Evolutionary conservation across 768 basidiomycete genomes (phyloP), one percentile per base, ranked within the genome.

Genomic region (Paxillus rubicundulus): DNA sequence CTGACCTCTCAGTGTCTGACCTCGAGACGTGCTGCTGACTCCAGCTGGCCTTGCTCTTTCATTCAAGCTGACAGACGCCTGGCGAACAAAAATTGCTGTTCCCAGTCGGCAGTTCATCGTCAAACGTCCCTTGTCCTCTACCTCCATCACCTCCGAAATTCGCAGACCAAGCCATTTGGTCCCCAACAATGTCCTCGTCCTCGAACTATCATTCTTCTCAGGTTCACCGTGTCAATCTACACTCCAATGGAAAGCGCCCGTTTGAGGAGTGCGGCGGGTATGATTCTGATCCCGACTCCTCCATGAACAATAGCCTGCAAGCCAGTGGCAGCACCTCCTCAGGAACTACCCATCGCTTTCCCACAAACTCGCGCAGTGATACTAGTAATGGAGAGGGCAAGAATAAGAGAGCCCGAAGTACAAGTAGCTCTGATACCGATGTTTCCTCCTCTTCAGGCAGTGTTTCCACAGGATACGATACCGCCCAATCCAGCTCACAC

Each of bases 361-460:
- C 61, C 13, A 14, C 63, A 2, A 21, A 8, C 50, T 21, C 47
- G 36, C 3, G 34, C 50, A 5, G 20, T 45, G 36, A 47, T 49
- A 62, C 59, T 61, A 66, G 71, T 63, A 70, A 71, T 59, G 72
- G 74, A 43, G 77, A 78, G 57, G 73, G 80, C 49, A 77, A 81
- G 52, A 82, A 77, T 55, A 84, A 84, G 67, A 69, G 83, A 30
- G 79, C 83, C 4, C 70, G 82, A 42, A 83, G 82, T 54, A 77
- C 76, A 32, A 78, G 76, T 54, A 78, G 74, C 32, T 74, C 75
- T 41, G 69, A 66, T n/a, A 72, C 72, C 49, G 70, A 70, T 38
- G 55, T 49, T 53, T 62, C 65, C 33, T 54, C 60, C 4, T 70
- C 72, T 20, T 62, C 61, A 13, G 65, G 63, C 30, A 53, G 52